phyloP scores from a whole-genome alignment of 2,329 filamentous ascomycete species.

The Colletotrichum cuscutae region DNA sequence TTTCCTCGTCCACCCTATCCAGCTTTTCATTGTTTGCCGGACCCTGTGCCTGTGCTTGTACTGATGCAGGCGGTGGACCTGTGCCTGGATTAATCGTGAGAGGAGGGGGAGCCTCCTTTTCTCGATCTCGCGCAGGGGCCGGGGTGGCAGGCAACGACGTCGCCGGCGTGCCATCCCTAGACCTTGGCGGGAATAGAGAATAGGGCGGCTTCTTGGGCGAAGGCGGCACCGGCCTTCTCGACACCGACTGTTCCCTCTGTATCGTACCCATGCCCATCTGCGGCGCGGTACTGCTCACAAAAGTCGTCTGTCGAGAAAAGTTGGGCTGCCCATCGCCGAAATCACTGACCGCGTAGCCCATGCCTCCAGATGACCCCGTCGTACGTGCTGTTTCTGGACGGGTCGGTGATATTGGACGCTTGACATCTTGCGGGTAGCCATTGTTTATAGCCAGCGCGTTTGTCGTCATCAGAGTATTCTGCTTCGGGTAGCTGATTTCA shows the following conservation, averaged over 20 bases:
- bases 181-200: slow-evolving; percentile 21
- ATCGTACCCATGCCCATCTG: neutral
- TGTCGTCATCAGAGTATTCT: slow-evolving; percentile 35
- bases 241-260: slow-evolving; percentile 11
- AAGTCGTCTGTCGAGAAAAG: slow-evolving; percentile 24
- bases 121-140: neutral
- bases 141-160: slow-evolving; percentile 12
- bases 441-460: slow-evolving; percentile 23
- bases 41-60: neutral
- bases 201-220: slow-evolving; percentile 27
- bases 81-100: neutral
- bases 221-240: slow-evolving; percentile 16
- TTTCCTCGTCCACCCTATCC: slow-evolving; percentile 27
- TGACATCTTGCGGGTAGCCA: slow-evolving; percentile 40
- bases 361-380: slow-evolving; percentile 3
- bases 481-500: slow-evolving; percentile 39
- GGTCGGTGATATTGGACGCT: slow-evolving; percentile 29
- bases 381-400: slow-evolving; percentile 34
- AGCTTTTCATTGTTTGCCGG: slow-evolving; percentile 3
- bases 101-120: neutral
- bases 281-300: slow-evolving; percentile 12
- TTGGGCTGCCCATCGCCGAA: slow-evolving; percentile 24
- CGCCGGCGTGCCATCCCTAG: slow-evolving; percentile 8
- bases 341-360: slow-evolving; percentile 20
- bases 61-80: neutral